phyloP scores from a whole-genome alignment of 345 rosid genomes.

The Aurinia saxatilis region DNA sequence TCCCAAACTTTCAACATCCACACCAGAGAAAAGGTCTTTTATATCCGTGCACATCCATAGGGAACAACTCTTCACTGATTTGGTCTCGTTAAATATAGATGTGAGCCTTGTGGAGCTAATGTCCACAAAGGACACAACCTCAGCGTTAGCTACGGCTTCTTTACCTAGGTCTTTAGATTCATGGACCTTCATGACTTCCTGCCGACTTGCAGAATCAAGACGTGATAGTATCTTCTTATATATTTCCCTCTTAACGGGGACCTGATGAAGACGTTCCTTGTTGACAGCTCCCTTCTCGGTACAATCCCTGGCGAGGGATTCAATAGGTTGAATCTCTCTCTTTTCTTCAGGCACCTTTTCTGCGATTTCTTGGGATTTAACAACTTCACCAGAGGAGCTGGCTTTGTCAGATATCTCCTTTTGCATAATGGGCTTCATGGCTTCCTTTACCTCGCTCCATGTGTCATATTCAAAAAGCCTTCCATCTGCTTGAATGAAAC shows the following conservation, averaged over 20 bases:
- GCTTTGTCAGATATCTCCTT: not conserved
- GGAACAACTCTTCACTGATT: slow-evolving; percentile 29
- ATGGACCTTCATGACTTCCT: slow-evolving; percentile 28
- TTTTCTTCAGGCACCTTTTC: not conserved
- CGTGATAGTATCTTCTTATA: slow-evolving; percentile 1
- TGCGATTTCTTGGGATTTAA: slow-evolving; percentile 2
- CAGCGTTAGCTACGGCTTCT: slow-evolving; percentile 15
- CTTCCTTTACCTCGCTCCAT: slow-evolving; percentile 7
- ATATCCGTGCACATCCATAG: slow-evolving; percentile 32
- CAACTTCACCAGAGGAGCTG: not conserved
- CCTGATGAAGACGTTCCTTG: slow-evolving; percentile 7
- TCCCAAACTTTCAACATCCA: slow-evolving; percentile 20
- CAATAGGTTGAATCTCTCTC: not conserved
- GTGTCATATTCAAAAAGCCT: not conserved
- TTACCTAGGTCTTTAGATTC: slow-evolving; percentile 27
- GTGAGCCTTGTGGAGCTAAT: slow-evolving; percentile 11
- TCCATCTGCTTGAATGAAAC: slow-evolving; percentile 25
- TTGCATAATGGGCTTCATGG: no score
- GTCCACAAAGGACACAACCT: slow-evolving; percentile 29
- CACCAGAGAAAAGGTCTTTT: slow-evolving; percentile 20
- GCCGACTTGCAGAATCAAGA: not conserved
- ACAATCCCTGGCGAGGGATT: not conserved
- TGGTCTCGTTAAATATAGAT: slow-evolving; percentile 26
- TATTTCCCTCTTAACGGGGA: not conserved
- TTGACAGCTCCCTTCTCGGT: not conserved